These are phyloP conservation scores for Cyberlindnera euphorbiae DNA, from an alignment of 805 yeast species.

Conservation along the genomic window DNA sequence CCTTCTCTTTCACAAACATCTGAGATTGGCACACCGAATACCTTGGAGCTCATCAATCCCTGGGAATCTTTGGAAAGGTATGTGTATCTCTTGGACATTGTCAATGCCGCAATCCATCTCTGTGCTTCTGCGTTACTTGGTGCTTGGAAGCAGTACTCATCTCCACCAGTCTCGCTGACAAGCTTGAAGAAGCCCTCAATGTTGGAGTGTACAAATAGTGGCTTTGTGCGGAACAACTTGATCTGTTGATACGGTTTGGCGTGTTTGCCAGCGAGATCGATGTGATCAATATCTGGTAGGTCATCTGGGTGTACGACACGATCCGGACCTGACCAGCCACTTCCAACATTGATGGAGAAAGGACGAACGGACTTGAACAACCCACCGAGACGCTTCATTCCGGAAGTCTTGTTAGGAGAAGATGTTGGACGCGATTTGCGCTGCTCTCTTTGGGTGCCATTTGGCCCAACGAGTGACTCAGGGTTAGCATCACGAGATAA, in stretches of 20 bases:
- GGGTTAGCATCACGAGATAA: slow-evolving; percentile 9
- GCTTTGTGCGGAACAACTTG: slow-evolving; percentile 39
- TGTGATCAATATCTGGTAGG: slow-evolving; percentile 49
- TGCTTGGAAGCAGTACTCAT: slow-evolving; percentile 66
- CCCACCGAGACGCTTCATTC: slow-evolving; percentile 49
- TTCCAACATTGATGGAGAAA: slow-evolving; percentile 47
- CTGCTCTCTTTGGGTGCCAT: slow-evolving; percentile 11
- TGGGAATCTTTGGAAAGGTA: slow-evolving; percentile 36
- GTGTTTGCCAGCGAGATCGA: slow-evolving; percentile 33
- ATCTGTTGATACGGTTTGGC: slow-evolving; percentile 47
- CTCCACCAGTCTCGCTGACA: slow-evolving; percentile 37
- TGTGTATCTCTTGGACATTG: slow-evolving; percentile 36
- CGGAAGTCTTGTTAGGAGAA: slow-evolving; percentile 21
- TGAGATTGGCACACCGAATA: slow-evolving; percentile 84
- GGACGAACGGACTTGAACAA: slow-evolving; percentile 55
- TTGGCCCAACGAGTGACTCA: slow-evolving; percentile 7
- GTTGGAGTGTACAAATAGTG: slow-evolving; percentile 32
- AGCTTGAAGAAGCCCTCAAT: slow-evolving; percentile 40
- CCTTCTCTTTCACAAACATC: slow-evolving; percentile 72
- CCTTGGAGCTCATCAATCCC: slow-evolving; percentile 41
- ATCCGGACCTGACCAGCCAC: slow-evolving; percentile 38
- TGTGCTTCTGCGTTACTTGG: slow-evolving; percentile 53
- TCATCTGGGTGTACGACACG: slow-evolving; percentile 45
- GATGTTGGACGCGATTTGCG: slow-evolving; percentile 18
- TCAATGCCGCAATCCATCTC: slow-evolving; percentile 61